Base-by-base conservation (phyloP, 1,284 basidiomycete species). In the Quambalaria eucalypti region DNA sequence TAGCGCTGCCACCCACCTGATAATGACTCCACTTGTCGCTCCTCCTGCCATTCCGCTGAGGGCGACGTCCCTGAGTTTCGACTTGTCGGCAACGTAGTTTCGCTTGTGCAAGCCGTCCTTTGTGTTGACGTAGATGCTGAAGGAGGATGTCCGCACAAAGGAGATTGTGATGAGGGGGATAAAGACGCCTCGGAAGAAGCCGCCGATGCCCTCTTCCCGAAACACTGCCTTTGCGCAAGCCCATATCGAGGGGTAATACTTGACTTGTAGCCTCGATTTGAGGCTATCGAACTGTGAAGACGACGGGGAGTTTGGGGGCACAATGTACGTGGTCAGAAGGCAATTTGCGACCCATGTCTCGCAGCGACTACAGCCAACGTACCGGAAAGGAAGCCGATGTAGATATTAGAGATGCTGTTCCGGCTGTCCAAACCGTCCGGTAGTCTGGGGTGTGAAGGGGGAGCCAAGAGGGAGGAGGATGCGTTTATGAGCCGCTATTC, bases 101-200 rank as follows among this genome's bases (percentile, higher is more conserved):
- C 48, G 40, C 1, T 36, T 26, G 38, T 84, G 83, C 66, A 88
- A 85, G 63, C 82, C 81, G 60, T 88, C 85, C 78, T 92, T 95
- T 51, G 89, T 91, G 48, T 84, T 81, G 51, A 85, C 88, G 77
- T 95, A 96, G 67, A 96, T 93, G 14, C 88, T 91, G 77, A 96
- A 95, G 48, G 89, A 92, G 33, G 86, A 85, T 82, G 77, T 78
- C n/a, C 92, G 87, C 71, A 97, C 92, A 72, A 93, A 91, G 5
- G 90, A 92, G 68, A 98, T 97, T 6, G 93, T 96, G 77, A 93
- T 83, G 53, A 97, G 82, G 29, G 93, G 93, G 66, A 97, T 90
- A 82, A 88, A 88, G 53, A 77, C 74, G 49, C 62, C 90, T 55
- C 90, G 82, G 77, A 90, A 93, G 77, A 93, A 95, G 54, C 92